Conservation (phyloP, 345 rosid genomes). For the Euphorbia pulcherrima region DNA sequence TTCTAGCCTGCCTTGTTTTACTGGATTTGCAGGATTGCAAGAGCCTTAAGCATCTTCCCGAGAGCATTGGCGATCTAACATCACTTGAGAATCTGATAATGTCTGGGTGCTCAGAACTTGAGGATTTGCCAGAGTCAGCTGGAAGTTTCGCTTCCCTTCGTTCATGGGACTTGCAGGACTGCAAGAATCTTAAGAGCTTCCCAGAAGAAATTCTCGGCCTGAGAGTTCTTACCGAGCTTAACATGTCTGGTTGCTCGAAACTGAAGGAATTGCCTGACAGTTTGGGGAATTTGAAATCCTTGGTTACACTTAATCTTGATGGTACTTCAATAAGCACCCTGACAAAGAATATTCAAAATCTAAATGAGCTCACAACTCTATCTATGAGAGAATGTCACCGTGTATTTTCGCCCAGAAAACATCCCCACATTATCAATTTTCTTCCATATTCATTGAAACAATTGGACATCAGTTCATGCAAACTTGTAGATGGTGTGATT, state of each 20-base stretch:
- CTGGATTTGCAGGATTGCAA: conserved; percentile 2
- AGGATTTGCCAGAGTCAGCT: neutral
- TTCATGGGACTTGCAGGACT: neutral
- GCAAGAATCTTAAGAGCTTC: conserved; percentile 1
- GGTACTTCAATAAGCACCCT: neutral
- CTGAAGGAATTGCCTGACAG: neutral
- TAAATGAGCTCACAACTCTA: neutral
- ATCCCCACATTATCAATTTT: neutral
- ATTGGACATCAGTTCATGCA: conserved; percentile 7
- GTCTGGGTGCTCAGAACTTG: neutral
- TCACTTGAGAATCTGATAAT: neutral
- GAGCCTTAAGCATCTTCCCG: neutral
- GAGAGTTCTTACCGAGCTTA: neutral
- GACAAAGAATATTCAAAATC: neutral
- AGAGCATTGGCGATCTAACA: neutral
- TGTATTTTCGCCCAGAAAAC: conserved; percentile 10
- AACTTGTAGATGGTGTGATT: neutral
- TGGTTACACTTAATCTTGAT: neutral
- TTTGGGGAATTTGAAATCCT: conserved; percentile 2
- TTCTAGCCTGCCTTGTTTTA: neutral
- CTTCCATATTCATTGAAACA: neutral
- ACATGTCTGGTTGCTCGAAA: neutral
- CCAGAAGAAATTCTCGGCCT: neutral
- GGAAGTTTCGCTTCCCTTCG: conserved; percentile 1
- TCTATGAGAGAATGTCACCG: neutral